Percentiles rank a stretch among this genome's conserved stretches.
Evolutionary conservation across 306 rosid species (phyloP).

Genomic region (Macrotyloma uniflorum): DNA sequence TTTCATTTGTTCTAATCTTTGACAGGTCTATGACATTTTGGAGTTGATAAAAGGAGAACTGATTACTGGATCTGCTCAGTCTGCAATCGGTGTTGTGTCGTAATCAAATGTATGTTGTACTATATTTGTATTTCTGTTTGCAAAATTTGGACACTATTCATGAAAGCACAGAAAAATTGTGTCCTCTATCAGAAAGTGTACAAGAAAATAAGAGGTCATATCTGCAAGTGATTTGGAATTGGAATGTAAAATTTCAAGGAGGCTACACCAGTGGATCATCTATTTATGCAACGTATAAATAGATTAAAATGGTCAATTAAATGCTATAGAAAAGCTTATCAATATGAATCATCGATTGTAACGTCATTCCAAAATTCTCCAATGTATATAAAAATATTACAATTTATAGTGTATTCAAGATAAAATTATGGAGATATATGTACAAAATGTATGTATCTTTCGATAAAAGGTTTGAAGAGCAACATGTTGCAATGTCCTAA

Average conservation of each 20-base stretch:
- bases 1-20: background rate
- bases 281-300: background rate
- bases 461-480: too few relatives aligned
- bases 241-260: background rate
- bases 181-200: background rate
- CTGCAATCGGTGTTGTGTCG: background rate
- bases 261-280: background rate
- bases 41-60: slow-evolving; percentile 56
- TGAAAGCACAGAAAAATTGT: background rate
- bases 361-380: background rate
- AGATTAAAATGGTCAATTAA: background rate
- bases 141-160: background rate
- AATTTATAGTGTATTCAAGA: background rate
- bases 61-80: slow-evolving; percentile 32
- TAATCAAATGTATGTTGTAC: background rate
- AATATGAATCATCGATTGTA: background rate
- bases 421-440: background rate
- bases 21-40: slow-evolving; percentile 63
- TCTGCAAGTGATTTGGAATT: background rate
- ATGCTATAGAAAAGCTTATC: background rate
- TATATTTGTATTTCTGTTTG: background rate
- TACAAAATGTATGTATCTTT: too few relatives aligned
- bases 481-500: too few relatives aligned
- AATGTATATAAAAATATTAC: too few relatives aligned
- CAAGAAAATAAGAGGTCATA: background rate